Evolutionary conservation across 2,329 filamentous ascomycete species (phyloP).

Genomic region (Xylariaceae sp.): DNA sequence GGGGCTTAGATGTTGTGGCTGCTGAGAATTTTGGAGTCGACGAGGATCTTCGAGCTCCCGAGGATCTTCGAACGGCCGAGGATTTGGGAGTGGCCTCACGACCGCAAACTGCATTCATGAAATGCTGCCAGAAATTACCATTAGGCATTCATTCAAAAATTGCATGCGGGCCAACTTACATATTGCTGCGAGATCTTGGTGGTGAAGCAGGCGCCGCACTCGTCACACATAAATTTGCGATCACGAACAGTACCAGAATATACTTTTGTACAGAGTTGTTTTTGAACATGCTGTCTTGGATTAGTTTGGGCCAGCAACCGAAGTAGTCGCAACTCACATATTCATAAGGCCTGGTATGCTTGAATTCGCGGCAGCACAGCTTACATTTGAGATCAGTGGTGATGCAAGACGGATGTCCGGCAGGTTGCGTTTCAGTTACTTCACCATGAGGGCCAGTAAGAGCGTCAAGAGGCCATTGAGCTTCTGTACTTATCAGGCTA

Average conservation of each 20-base stretch:
- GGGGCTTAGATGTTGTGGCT: slow-evolving; percentile 1
- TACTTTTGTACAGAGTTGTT: slow-evolving; percentile 31
- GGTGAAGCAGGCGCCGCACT: slow-evolving; percentile 43
- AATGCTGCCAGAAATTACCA: slow-evolving; percentile 32
- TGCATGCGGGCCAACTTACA: slow-evolving; percentile 25
- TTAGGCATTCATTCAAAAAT: slow-evolving; percentile 3
- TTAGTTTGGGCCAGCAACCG: slow-evolving; percentile 1
- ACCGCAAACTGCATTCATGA: slow-evolving; percentile 43
- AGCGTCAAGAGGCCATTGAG: not conserved
- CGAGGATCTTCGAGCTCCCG: slow-evolving; percentile 14
- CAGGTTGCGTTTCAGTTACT: slow-evolving; percentile 2
- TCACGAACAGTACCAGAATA: slow-evolving; percentile 18
- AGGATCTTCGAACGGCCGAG: slow-evolving; percentile 15
- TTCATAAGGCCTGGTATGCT: slow-evolving; percentile 24
- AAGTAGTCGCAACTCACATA: slow-evolving; percentile 26
- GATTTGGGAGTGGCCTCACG: slow-evolving; percentile 29
- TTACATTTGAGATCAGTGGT: slow-evolving; percentile 25
- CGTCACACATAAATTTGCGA: slow-evolving; percentile 37
- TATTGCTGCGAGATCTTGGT: slow-evolving; percentile 39
- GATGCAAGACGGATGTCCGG: slow-evolving; percentile 23
- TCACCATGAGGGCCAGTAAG: not conserved
- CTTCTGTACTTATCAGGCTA: not conserved
- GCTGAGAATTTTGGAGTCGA: slow-evolving; percentile 11
- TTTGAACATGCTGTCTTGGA: slow-evolving; percentile 33
- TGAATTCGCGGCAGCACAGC: slow-evolving; percentile 30